These are phyloP conservation scores for Lactarius vividus DNA, from an alignment of 768 basidiomycete genomes.

Conservation along the genomic window DNA sequence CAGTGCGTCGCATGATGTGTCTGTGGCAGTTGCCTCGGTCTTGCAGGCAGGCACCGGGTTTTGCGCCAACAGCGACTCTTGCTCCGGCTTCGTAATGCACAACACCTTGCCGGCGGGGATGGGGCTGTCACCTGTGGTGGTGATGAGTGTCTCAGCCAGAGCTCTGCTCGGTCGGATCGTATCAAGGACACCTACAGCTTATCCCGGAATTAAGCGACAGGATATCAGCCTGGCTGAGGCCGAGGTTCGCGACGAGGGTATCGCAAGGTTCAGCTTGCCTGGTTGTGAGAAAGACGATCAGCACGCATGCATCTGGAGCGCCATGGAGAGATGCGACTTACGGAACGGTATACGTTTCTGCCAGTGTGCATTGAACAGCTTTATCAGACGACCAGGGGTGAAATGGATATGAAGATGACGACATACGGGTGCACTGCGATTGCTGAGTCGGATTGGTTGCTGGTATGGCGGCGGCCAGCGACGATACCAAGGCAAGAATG, in stretches of 20 bases:
- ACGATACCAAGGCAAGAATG: constrained; percentile 4
- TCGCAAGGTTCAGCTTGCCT: constrained; percentile 5
- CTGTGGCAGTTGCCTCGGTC: constrained; percentile 14
- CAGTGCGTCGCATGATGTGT: neutral
- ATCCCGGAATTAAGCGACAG: constrained; percentile 2
- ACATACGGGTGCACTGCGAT: no score
- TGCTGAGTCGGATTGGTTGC: no score
- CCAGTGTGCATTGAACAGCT: neutral
- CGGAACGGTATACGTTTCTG: constrained; percentile 2
- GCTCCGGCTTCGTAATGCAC: neutral
- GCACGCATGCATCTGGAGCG: neutral
- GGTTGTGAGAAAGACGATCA: neutral
- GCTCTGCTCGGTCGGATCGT: neutral
- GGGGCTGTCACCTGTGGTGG: neutral
- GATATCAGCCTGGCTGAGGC: neutral
- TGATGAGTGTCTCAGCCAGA: neutral
- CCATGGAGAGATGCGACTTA: constrained; percentile 1
- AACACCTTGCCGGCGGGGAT: neutral
- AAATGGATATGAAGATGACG: neutral
- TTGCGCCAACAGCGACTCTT: no score
- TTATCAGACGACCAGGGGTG: neutral
- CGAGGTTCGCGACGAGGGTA: neutral
- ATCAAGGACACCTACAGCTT: neutral
- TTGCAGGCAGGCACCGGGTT: constrained; percentile 10
- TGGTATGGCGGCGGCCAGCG: neutral